These are phyloP conservation scores for Phaeodactylum tricornutum DNA, from an alignment of 108 stramenopile genomes.

Conservation along the genomic window DNA sequence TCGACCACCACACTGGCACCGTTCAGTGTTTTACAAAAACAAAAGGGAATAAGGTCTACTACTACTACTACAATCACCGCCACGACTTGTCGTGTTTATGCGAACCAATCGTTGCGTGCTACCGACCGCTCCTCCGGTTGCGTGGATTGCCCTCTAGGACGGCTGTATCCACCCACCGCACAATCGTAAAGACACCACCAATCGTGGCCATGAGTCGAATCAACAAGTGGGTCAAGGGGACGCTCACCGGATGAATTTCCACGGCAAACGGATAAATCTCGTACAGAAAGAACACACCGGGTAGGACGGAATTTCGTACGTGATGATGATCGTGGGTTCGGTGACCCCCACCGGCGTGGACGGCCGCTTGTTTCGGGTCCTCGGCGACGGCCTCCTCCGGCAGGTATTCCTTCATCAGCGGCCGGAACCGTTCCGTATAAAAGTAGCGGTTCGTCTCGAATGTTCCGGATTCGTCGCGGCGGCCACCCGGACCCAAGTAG, in stretches of 20 bases:
- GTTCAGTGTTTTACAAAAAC: too few relatives aligned
- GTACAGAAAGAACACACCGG: slow-evolving; percentile 97
- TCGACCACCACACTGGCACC: too few relatives aligned
- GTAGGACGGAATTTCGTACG: slow-evolving; percentile 71
- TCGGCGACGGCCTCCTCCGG: slow-evolving; percentile 22
- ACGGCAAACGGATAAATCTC: slow-evolving; percentile 97
- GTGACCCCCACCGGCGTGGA: slow-evolving; percentile 46
- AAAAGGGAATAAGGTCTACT: too few relatives aligned
- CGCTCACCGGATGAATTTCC: slow-evolving; percentile 57
- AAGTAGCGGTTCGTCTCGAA: slow-evolving; percentile 81
- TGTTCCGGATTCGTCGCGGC: not conserved
- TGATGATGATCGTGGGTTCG: slow-evolving; percentile 58
- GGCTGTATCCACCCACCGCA: slow-evolving; percentile 46
- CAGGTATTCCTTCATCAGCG: slow-evolving; percentile 65
- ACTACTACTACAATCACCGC: too few relatives aligned
- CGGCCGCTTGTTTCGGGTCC: slow-evolving; percentile 15
- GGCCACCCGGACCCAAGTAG: slow-evolving; percentile 38
- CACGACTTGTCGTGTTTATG: too few relatives aligned
- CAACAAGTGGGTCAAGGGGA: slow-evolving; percentile 81
- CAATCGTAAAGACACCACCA: slow-evolving; percentile 89
- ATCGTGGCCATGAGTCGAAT: slow-evolving; percentile 89
- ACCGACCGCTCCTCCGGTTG: too few relatives aligned
- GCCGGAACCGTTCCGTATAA: slow-evolving; percentile 82
- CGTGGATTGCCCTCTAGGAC: not conserved
- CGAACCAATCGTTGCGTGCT: too few relatives aligned